Conservation (phyloP, 768 basidiomycete species). For the Boletus rex-veris region DNA sequence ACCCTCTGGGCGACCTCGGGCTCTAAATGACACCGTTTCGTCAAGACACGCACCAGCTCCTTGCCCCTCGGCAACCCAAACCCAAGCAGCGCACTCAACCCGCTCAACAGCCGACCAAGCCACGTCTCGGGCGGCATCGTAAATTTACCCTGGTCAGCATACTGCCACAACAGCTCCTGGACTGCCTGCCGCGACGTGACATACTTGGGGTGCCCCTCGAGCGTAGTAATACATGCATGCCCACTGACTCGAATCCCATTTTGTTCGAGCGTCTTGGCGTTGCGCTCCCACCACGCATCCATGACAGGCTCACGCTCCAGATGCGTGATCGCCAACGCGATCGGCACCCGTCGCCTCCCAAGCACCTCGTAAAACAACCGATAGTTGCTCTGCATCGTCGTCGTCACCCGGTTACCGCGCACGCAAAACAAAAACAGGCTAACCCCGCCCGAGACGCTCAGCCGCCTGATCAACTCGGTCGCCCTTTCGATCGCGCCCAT, state of each 20-base stretch:
- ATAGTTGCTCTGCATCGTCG: slow-evolving; percentile 30
- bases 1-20: slow-evolving; percentile 23
- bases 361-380: slow-evolving; percentile 39
- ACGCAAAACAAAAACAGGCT: slow-evolving; percentile 33
- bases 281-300: slow-evolving; percentile 33
- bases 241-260: slow-evolving; percentile 18
- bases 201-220: slow-evolving; percentile 22
- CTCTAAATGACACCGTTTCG: slow-evolving; percentile 24
- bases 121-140: slow-evolving; percentile 22
- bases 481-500: slow-evolving; percentile 28
- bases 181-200: slow-evolving; percentile 16
- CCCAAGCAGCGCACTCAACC: slow-evolving; percentile 15
- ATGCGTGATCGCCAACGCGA: slow-evolving; percentile 38
- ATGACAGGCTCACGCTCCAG: slow-evolving; percentile 33
- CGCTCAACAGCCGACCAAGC: slow-evolving; percentile 18
- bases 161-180: slow-evolving; percentile 20
- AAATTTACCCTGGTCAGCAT: slow-evolving; percentile 24
- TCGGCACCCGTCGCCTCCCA: slow-evolving; percentile 37
- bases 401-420: slow-evolving; percentile 29
- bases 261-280: slow-evolving; percentile 16
- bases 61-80: slow-evolving; percentile 17
- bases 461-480: slow-evolving; percentile 27
- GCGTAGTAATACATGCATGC: slow-evolving; percentile 30
- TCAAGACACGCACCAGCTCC: slow-evolving; percentile 22
- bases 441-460: slow-evolving; percentile 28